Evolutionary conservation across 306 rosid species (phyloP).

Genomic region (Cyclanthera cordifolia): DNA sequence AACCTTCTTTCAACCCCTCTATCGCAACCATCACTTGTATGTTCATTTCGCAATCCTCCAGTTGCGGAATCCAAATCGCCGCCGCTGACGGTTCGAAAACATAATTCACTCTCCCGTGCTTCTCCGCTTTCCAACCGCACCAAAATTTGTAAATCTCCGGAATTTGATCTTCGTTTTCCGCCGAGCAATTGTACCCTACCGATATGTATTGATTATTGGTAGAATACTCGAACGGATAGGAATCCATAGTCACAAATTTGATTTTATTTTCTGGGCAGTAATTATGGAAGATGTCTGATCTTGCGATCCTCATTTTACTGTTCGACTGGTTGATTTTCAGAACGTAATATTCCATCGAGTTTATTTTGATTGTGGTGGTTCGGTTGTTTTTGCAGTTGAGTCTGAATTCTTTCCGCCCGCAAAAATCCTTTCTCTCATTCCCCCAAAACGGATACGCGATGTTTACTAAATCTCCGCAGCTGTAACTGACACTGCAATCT

Average conservation of each 20-base stretch:
- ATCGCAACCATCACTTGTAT: neutral
- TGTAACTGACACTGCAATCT: slow-evolving; percentile 6
- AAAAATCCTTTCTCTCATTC: rapidly evolving
- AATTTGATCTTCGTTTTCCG: neutral
- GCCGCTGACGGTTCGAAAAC: neutral
- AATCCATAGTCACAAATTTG: neutral
- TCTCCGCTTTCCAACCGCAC: neutral
- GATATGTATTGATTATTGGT: neutral
- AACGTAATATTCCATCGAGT: neutral
- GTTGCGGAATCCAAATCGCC: neutral
- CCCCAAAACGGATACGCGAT: slow-evolving; percentile 38
- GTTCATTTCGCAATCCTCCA: neutral
- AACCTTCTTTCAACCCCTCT: neutral
- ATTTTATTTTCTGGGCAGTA: neutral
- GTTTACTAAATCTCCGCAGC: slow-evolving; percentile 14
- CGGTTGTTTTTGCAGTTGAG: neutral
- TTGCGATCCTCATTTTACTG: slow-evolving; percentile 11
- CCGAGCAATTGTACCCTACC: slow-evolving; percentile 9
- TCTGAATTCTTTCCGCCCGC: slow-evolving; percentile 5
- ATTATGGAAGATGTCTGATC: neutral
- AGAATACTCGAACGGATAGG: neutral
- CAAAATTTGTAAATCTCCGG: neutral
- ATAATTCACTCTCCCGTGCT: neutral
- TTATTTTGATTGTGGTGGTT: neutral
- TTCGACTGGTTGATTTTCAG: rapidly evolving